Evolutionary conservation across 805 yeast genomes (phyloP).

Genomic region (Saccharomycopsis schoenii): DNA sequence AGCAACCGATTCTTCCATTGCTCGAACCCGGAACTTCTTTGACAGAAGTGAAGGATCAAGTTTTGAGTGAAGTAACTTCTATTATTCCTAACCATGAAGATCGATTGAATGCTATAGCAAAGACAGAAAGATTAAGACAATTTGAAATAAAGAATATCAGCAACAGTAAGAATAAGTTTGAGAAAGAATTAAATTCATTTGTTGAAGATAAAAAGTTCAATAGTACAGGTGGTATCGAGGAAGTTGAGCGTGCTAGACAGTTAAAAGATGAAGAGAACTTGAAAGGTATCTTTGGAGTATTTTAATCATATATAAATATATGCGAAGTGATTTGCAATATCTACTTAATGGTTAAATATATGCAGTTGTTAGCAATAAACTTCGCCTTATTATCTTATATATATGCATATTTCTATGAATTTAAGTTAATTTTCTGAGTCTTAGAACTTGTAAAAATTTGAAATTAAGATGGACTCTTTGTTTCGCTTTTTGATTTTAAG

Average conservation of each 20-base stretch:
- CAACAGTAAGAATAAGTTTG: slow-evolving; percentile 50
- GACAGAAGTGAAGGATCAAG: slow-evolving; percentile 59
- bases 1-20: slow-evolving; percentile 30
- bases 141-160: slow-evolving; percentile 33
- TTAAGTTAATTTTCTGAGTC: too few species aligned
- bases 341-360: background rate
- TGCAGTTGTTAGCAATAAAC: too few species aligned
- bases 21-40: slow-evolving; percentile 57
- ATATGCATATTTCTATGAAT: too few species aligned
- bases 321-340: background rate
- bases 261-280: slow-evolving; percentile 64
- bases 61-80: slow-evolving; percentile 68
- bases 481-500: too few species aligned
- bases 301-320: slow-evolving; percentile 9
- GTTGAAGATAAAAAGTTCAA: slow-evolving; percentile 70
- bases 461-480: too few species aligned
- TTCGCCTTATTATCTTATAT: too few species aligned
- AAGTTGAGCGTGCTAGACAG: slow-evolving; percentile 60
- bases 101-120: slow-evolving; percentile 79
- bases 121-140: slow-evolving; percentile 73
- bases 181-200: slow-evolving; percentile 77
- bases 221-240: slow-evolving; percentile 84
- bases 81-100: slow-evolving; percentile 76
- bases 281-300: slow-evolving; percentile 36
- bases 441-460: too few species aligned